Base-by-base conservation (phyloP, 352 stramenopile genomes). In the Globisporangium heterothallicum region DNA sequence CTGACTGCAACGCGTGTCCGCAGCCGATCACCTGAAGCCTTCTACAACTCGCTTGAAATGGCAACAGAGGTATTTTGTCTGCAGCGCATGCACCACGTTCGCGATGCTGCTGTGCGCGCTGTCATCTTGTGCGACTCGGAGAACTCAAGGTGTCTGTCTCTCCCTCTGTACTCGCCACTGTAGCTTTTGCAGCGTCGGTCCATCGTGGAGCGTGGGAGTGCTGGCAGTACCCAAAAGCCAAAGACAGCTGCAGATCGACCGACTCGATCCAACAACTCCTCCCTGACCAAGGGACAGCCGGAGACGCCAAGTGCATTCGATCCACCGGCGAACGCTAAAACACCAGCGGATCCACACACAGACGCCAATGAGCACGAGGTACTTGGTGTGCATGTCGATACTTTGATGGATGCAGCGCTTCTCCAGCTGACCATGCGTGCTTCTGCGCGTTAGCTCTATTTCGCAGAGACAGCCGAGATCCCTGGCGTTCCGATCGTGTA, bases 401-500 rank as follows among this genome's bases (percentile, higher is more conserved):
- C n/a, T n/a, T n/a, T n/a, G n/a, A n/a, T n/a, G n/a, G n/a, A 1
- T 41, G 2, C 6, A 16, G 16, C 27, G 18, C 4, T 26, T 51
- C 0, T 32, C 27, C 26, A 36, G 32, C 19, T 51, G 19, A 32
- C 41, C 34, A 36, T 34, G n/a, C 24, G 34, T 24, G 27, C 9
- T 51, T 14, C n/a, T 50, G 47, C 25, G 32, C 14, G 18, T 14
- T 22, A 92, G 75, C 71, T 92, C 46, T 84, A 79, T 50, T 90
- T 92, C 65, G 74, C 68, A 54, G 78, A 88, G 54, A 78, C 74
- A n/a, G 56, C 70, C 9, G 76, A 87, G 38, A 70, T 82, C 10
- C 73, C 78, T 7, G 81, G 78, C 1, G 73, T 90, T 0, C 81
- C 78, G 2, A 78, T 90, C 34, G 77, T 90, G 2, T 92, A 85